Evolutionary conservation across 1,139 yeast genomes (phyloP), one percentile per base, ranked within the genome.

Genomic region (Casaregolazyma suthepensis): DNA sequence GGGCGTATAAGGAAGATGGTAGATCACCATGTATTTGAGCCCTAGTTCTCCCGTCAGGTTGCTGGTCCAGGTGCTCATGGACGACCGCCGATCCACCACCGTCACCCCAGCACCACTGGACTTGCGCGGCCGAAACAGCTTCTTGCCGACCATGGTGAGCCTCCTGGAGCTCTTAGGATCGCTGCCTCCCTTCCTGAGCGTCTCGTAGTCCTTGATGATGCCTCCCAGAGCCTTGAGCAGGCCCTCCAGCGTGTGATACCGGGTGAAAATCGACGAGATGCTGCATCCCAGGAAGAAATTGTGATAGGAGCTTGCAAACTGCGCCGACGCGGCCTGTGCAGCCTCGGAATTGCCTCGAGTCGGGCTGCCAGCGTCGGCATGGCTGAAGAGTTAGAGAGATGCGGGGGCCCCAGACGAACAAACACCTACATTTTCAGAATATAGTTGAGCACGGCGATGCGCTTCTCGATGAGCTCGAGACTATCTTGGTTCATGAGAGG

Each of bases 1-100:
- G 3, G 68, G 70, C 7, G 59, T 53, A 50, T 63, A 66, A 23
- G 70, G 70, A 51, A 66, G 57, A 47, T 64, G 67, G 48, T 54
- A 55, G 2, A 63, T 56, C 12, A 52, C 57, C 40, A 66, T 58
- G 47, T 61, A 59, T 12, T 55, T 46, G 47, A 57, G 60, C 9
- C 63, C 67, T 4, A 43, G 31, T 17, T 43, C 44, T 10, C 43
- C 43, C 3, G 13, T 19, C 3, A 19, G 15, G 10, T 18, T 29
- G 19, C 46, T 42, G 3, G 45, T n/a, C 51, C 51, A 48, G 12
- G 45, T 17, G 18, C 50, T 43, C 18, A 43, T 43, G 9, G 50
- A 47, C 1, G 45, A 29, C n/a, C 51, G 23, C 13, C 51, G 46
- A 13, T 37, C 44, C 19, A 19, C 31, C 31, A 23, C 31, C 2